phyloP scores from a whole-genome alignment of 139 green algal genomes.

The Pseudopediastrum boryanum region DNA sequence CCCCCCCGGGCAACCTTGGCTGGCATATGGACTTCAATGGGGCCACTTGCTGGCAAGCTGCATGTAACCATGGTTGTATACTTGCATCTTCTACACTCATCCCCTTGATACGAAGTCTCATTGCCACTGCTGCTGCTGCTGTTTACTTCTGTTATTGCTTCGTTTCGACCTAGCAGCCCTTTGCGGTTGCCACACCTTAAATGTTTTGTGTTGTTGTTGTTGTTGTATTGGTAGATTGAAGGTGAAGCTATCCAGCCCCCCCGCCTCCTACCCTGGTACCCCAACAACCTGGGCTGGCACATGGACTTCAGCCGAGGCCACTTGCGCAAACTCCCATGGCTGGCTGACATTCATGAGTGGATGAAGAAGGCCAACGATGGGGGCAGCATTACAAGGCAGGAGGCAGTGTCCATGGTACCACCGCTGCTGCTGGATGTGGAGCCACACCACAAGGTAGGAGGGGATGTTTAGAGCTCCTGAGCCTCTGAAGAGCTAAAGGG shows the following conservation, averaged over 20 bases:
- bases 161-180: no score
- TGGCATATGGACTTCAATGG: no score
- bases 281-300: conserved; percentile 92
- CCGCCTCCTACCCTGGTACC: conserved; percentile 91
- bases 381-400: conserved; percentile 95
- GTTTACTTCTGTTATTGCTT: background rate
- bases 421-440: conserved; percentile 96
- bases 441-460: conserved; percentile 80
- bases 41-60: no score
- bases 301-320: conserved; percentile 85
- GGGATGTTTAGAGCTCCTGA: no score
- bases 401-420: conserved; percentile 99
- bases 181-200: no score
- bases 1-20: no score
- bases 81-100: no score
- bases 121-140: background rate
- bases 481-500: no score
- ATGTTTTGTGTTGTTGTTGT: no score
- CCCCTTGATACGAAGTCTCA: no score
- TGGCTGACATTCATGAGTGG: conserved; percentile 79
- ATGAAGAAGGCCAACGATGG: conserved; percentile 78
- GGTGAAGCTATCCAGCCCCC: conserved; percentile 66
- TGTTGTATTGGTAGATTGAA: conserved; percentile 38
- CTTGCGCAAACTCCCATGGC: conserved; percentile 77
- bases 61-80: no score